Conservation (phyloP, 2,329 filamentous ascomycete genomes). For the Pleoardoris graminearum region DNA sequence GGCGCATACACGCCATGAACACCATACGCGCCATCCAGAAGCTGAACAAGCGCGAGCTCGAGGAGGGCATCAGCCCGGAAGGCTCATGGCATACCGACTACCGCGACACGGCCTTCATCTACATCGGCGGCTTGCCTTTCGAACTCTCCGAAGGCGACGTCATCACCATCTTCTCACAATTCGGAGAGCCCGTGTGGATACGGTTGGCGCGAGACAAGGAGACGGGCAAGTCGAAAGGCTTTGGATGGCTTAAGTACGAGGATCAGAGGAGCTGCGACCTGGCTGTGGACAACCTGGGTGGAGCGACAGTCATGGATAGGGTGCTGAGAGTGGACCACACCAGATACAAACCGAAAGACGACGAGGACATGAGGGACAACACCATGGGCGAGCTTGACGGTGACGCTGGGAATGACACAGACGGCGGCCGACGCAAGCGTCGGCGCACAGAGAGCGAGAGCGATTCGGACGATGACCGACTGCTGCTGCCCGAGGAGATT, state of each 20-base stretch:
- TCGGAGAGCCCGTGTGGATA: slow-evolving; percentile 89
- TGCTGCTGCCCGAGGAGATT: slow-evolving; percentile 76
- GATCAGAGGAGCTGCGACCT: slow-evolving; percentile 95
- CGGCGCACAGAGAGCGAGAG: slow-evolving; percentile 50
- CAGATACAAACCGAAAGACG: slow-evolving; percentile 85
- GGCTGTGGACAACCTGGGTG: slow-evolving; percentile 93
- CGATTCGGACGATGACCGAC: slow-evolving; percentile 55
- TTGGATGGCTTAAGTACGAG: slow-evolving; percentile 97
- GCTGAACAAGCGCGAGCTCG: slow-evolving; percentile 92
- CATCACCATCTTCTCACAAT: slow-evolving; percentile 95
- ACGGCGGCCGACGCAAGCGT: slow-evolving; percentile 55
- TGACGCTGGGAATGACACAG: slow-evolving; percentile 39
- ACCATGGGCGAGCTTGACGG: slow-evolving; percentile 55
- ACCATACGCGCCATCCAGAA: slow-evolving; percentile 88
- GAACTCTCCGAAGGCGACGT: slow-evolving; percentile 95
- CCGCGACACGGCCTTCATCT: slow-evolving; percentile 93
- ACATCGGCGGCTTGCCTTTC: slow-evolving; percentile 91
- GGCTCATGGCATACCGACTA: slow-evolving; percentile 98
- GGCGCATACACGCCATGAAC: slow-evolving; percentile 68
- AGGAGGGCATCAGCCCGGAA: slow-evolving; percentile 80
- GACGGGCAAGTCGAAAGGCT: slow-evolving; percentile 91
- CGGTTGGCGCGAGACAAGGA: slow-evolving; percentile 94
- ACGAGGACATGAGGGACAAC: slow-evolving; percentile 67
- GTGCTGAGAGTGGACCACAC: slow-evolving; percentile 89
- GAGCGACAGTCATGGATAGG: slow-evolving; percentile 78